These are phyloP conservation scores for Kodamaea neixiangensis DNA, from an alignment of 805 yeast species.

Conservation along the genomic window DNA sequence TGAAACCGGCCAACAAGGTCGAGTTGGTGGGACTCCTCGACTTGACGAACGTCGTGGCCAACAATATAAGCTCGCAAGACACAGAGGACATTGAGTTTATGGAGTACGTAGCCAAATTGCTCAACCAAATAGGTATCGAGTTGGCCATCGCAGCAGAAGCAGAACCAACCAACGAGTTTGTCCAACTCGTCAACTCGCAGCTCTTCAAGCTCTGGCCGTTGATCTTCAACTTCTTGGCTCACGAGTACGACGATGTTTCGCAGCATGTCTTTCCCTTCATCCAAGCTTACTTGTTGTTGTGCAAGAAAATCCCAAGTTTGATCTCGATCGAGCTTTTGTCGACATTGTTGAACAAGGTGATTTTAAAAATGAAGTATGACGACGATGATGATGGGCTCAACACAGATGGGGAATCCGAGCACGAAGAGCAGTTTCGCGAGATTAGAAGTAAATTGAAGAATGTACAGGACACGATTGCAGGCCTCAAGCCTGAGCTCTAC, in stretches of 20 bases:
- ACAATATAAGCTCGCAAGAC: conserved; percentile 17
- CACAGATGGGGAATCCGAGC: conserved; percentile 52
- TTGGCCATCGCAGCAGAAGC: conserved; percentile 63
- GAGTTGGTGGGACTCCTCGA: conserved; percentile 70
- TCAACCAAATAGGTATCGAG: conserved; percentile 75
- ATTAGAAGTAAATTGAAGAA: conserved; percentile 70
- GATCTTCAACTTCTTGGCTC: conserved; percentile 66
- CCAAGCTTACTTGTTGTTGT: conserved; percentile 66
- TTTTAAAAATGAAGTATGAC: conserved; percentile 79
- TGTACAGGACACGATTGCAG: conserved; percentile 80
- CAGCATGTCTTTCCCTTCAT: conserved; percentile 81
- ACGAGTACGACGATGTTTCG: conserved; percentile 88
- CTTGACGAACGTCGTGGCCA: conserved; percentile 53
- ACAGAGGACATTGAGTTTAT: conserved; percentile 40
- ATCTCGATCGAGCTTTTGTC: conserved; percentile 53
- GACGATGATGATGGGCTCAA: conserved; percentile 64
- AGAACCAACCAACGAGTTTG: conserved; percentile 34
- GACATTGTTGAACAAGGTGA: conserved; percentile 65
- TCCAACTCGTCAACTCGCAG: conserved; percentile 39
- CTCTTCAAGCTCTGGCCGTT: conserved; percentile 49
- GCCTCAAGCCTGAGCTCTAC: conserved; percentile 58
- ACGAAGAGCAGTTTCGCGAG: conserved; percentile 76
- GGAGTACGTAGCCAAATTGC: conserved; percentile 73
- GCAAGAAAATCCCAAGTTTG: conserved; percentile 54
- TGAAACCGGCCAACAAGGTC: conserved; percentile 71